Base-by-base conservation (phyloP, 192 early-diverging fungal genomes). In the Podochytrium sp. region DNA sequence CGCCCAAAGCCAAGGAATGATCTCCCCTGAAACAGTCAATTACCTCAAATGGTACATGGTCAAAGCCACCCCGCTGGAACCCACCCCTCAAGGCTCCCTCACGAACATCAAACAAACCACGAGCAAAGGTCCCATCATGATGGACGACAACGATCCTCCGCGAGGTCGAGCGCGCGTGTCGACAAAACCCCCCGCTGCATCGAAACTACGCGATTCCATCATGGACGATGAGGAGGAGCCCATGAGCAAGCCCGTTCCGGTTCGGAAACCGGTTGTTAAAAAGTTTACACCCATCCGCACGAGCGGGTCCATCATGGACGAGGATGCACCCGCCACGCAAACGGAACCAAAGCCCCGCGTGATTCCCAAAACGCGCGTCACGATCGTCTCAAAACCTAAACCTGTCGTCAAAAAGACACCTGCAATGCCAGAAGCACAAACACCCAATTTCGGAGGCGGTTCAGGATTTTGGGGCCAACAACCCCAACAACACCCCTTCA, bases 301-400 rank as follows among this genome's bases (percentile, higher is more conserved):
- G 18, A 12, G 66, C 1, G 69, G 27, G 5, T 59, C 55, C 20
- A 71, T 71, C 30, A 71, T 71, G 69, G 49, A 71, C 34, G 69
- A 71, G 23, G 56, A 53, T 1, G 16, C 51, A 1, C n/a, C 37
- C 25, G 7, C 6, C 5, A n/a, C 65, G 14, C 16, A 23, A 34
- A n/a, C 41, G 10, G 42, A 63, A 63, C 69, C 69, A 33, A 37
- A 51, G 55, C n/a, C 25, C n/a, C 33, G 27, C 25, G 16, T 41
- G 60, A 2, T 43, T 16, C 63, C 40, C 5, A 60, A 60, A 60
- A 71, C 53, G 52, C 41, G 66, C 5, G 43, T 71, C 3, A 59
- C 41, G 60, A 43, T 71, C 53, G 41, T 65, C 29, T 38, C 37
- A 14, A 65, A 65, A 42, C 63, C 63, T 14, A 55, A 55, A 55